phyloP scores from a whole-genome alignment of 2,329 filamentous ascomycete species.

The Epichloe brachyelytri region DNA sequence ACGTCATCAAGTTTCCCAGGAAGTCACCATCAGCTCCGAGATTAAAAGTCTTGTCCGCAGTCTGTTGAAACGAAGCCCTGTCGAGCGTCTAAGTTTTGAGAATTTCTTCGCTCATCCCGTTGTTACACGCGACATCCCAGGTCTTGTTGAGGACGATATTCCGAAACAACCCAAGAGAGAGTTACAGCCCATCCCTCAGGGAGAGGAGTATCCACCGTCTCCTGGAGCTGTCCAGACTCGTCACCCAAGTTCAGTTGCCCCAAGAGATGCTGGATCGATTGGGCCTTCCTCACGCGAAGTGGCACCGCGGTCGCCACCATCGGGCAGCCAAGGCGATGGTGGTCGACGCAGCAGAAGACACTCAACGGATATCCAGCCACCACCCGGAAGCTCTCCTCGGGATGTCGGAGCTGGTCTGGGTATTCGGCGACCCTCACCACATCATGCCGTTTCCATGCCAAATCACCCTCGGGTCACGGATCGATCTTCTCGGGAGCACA shows the following conservation, averaged over 20 bases:
- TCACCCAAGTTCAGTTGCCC: conserved; percentile 19
- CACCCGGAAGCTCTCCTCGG: conserved; percentile 28
- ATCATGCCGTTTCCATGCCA: conserved; percentile 37
- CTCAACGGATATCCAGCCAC: conserved; percentile 17
- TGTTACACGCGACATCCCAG: conserved; percentile 64
- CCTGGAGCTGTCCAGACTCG: conserved; percentile 17
- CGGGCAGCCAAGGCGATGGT: conserved; percentile 28
- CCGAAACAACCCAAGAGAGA: conserved; percentile 29
- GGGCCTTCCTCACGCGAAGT: conserved; percentile 31
- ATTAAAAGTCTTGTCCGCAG: conserved; percentile 71
- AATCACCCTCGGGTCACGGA: conserved; percentile 23
- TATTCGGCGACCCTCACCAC: conserved; percentile 33
- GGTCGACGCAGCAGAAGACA: conserved; percentile 20
- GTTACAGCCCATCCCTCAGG: conserved; percentile 19
- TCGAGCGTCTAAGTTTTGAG: conserved; percentile 74
- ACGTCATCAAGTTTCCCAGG: conserved; percentile 73
- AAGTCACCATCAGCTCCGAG: conserved; percentile 56
- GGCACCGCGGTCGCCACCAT: conserved; percentile 28
- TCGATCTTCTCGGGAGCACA: conserved; percentile 13
- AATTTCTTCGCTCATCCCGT: conserved; percentile 70
- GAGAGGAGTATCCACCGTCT: conserved; percentile 15
- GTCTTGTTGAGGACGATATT: conserved; percentile 65
- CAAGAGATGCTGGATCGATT: conserved; percentile 21
- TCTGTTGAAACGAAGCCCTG: conserved; percentile 73
- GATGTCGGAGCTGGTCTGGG: conserved; percentile 37